Base-by-base conservation (phyloP, 108 stramenopile species). In the Conticribra weissflogii region DNA sequence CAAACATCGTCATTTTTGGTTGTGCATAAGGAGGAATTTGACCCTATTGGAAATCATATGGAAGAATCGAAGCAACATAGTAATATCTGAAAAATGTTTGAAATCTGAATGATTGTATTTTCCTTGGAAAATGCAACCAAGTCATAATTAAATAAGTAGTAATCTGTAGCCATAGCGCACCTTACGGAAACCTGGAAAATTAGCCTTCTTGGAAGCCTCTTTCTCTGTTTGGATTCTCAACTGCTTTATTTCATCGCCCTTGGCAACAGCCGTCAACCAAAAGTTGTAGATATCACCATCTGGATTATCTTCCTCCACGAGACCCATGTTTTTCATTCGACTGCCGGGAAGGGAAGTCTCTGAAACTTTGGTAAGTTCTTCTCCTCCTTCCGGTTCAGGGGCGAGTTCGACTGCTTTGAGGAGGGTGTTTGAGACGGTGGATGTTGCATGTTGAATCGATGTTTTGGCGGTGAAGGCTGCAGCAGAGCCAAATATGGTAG, bases 171-270 rank as follows among this genome's bases (percentile, higher is more conserved):
- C 34, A 19, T 36, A 48, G 44, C 68, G 54, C 71, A 83, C 88
- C 83, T 87, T 91, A 63, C 93, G 68, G 71, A 94, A 90, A 16
- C 93, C 93, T 23, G 93, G 93, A 58, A 91, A 94, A 63, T 91
- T 88, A 8, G 90, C 93, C 78, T 91, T 92, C 66, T 86, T 91
- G 22, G 78, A 53, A 16, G 88, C 83, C 57, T 94, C 89, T 73
- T 90, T 94, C 31, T 90, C 73, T n/a, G 88, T 84, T 59, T 77
- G 63, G 30, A 63, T 56, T 29, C 86, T 70, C 29, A 86, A 31
- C 66, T 88, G 63, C 51, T 87, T 85, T n/a, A 94, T 78, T 61
- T 86, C 48, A 23, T 61, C 63, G 7, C 86, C 90, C 27, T 85
- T 77, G 7, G 86, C 88, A 0, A 53, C 60, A 4, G 93, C 83